Evolutionary conservation across 2,329 filamentous ascomycete species (phyloP).

Genomic region (Aureobasidium sp.): DNA sequence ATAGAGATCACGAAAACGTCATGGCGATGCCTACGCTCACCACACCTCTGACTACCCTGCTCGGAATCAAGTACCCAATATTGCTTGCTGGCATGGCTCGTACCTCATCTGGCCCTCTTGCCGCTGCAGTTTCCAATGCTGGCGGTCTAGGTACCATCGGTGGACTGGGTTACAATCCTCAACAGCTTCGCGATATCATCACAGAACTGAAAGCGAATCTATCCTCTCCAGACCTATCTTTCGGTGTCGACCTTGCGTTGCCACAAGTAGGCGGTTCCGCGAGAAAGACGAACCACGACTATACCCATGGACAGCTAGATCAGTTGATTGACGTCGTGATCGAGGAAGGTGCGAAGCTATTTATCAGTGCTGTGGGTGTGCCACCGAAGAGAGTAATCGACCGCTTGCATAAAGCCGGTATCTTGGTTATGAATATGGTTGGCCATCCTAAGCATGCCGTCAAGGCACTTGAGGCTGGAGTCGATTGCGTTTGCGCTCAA

Average conservation of each 20-base stretch:
- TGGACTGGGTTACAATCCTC: slow-evolving; percentile 94
- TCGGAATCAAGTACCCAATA: slow-evolving; percentile 98
- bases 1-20: background rate
- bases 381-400: slow-evolving; percentile 92
- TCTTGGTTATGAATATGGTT: slow-evolving; percentile 99
- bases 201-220: slow-evolving; percentile 92
- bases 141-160: slow-evolving; percentile 97
- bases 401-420: slow-evolving; percentile 84
- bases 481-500: slow-evolving; percentile 98
- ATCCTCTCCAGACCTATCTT: slow-evolving; percentile 91
- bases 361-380: slow-evolving; percentile 96
- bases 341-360: slow-evolving; percentile 89
- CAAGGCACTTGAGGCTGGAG: slow-evolving; percentile 93
- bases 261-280: slow-evolving; percentile 96
- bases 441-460: slow-evolving; percentile 99
- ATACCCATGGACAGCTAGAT: slow-evolving; percentile 98
- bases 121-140: slow-evolving; percentile 96
- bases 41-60: slow-evolving; percentile 92
- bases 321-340: slow-evolving; percentile 94
- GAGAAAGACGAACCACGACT: slow-evolving; percentile 98
- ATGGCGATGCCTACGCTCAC: slow-evolving; percentile 58
- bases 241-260: slow-evolving; percentile 93
- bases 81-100: slow-evolving; percentile 99
- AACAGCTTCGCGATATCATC: slow-evolving; percentile 97
- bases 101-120: slow-evolving; percentile 94